Evolutionary conservation across 116 monocot species (phyloP).

Genomic region (Thalassia testudinum): DNA sequence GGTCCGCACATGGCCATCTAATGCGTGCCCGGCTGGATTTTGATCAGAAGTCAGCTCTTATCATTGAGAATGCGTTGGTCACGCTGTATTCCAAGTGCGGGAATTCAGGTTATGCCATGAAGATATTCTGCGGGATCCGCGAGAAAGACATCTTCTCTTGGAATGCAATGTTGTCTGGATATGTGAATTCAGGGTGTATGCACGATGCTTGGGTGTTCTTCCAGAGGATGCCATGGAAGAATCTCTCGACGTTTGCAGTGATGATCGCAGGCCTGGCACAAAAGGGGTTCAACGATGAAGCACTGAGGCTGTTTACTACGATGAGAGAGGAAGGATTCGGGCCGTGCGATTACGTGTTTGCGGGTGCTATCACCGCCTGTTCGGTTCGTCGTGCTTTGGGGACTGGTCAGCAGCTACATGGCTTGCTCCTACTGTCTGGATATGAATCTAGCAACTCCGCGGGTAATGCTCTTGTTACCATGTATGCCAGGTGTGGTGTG

Average conservation of each 20-base stretch:
- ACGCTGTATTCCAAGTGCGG: slow-evolving; percentile 57
- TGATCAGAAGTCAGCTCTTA: slow-evolving; percentile 37
- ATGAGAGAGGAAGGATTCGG: slow-evolving; percentile 51
- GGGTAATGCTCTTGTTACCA: slow-evolving; percentile 69
- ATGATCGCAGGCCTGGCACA: slow-evolving; percentile 74
- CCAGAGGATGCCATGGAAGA: slow-evolving; percentile 37
- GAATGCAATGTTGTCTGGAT: slow-evolving; percentile 82
- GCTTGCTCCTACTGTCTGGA: slow-evolving; percentile 42
- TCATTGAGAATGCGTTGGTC: slow-evolving; percentile 63
- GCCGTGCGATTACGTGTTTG: slow-evolving; percentile 70
- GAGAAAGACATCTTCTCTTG: slow-evolving; percentile 77
- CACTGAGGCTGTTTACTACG: slow-evolving; percentile 37
- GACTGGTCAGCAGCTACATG: slow-evolving; percentile 64
- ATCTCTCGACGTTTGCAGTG: slow-evolving; percentile 61
- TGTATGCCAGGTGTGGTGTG: slow-evolving; percentile 90
- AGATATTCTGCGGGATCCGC: slow-evolving; percentile 44
- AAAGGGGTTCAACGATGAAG: slow-evolving; percentile 59
- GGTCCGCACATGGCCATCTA: slow-evolving; percentile 66
- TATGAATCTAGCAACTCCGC: slow-evolving; percentile 78
- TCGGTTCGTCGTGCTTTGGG: slow-evolving; percentile 47
- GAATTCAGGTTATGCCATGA: slow-evolving; percentile 29
- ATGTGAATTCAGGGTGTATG: slow-evolving; percentile 23
- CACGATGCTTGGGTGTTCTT: slow-evolving; percentile 38
- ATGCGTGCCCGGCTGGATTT: slow-evolving; percentile 31
- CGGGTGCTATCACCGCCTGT: slow-evolving; percentile 59